Conservation (phyloP, 495 filamentous ascomycete species). For the Aspergillus cristatus region DNA sequence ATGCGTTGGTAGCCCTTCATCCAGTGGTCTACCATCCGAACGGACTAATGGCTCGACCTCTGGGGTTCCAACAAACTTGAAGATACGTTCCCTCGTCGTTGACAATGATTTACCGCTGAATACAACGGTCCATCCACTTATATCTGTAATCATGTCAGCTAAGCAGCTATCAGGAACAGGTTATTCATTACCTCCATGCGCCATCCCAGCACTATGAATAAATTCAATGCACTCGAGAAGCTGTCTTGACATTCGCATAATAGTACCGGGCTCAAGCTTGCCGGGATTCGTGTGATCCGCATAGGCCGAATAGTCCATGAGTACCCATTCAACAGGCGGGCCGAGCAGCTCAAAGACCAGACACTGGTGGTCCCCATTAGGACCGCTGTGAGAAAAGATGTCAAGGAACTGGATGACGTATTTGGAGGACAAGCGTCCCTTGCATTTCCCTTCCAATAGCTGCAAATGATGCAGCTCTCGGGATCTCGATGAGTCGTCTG, state of each 20-base stretch:
- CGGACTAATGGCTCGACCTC: conserved; percentile 16
- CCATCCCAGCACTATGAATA: conserved; percentile 23
- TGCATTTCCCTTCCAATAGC: conserved; percentile 2
- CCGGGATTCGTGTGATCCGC: conserved; percentile 3
- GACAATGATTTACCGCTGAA: conserved; percentile 8
- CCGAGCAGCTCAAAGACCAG: conserved; percentile 36
- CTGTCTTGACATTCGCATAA: conserved; percentile 19
- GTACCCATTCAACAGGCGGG: conserved; percentile 16
- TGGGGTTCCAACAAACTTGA: conserved; percentile 21
- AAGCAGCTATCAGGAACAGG: not conserved
- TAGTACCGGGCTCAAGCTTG: conserved; percentile 11
- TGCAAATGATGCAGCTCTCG: conserved; percentile 10
- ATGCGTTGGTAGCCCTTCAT: conserved; percentile 19
- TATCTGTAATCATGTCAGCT: conserved; percentile 9
- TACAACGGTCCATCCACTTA: conserved; percentile 13
- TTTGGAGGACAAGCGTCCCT: conserved; percentile 6
- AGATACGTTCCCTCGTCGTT: conserved; percentile 13
- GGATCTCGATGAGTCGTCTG: conserved; percentile 6
- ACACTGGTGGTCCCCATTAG: conserved; percentile 36
- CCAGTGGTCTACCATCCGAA: conserved; percentile 19
- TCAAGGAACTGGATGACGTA: conserved; percentile 29
- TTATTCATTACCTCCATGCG: conserved; percentile 18
- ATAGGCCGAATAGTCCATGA: conserved; percentile 13
- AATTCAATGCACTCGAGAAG: conserved; percentile 18
- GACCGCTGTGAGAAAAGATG: conserved; percentile 27